Evolutionary conservation across 306 rosid genomes (phyloP), one percentile per base, ranked within the genome.

Genomic region (Alnus glutinosa): DNA sequence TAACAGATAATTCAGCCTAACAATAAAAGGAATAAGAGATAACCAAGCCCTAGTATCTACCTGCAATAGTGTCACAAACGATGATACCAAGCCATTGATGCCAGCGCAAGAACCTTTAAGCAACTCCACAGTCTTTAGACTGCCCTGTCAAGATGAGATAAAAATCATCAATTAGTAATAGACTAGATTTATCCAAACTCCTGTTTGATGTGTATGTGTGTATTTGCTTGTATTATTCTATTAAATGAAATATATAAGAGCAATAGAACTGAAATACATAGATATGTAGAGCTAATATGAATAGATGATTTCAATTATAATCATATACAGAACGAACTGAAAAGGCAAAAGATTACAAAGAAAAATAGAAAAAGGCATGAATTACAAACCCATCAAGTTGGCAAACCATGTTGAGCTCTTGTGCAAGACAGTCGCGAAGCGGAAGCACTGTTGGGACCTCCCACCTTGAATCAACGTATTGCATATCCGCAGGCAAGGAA

Each of bases 381-480:
- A 81, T 44, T 82, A 92, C 97, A 89, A 82, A 92, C 98, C 97
- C 89, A 59, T 94, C 97, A 82, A 92, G 89, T 55, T n/a, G 75
- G 81, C 97, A 94, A 85, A 91, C 84, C 87, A 86, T 85, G 88
- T 80, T 89, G 76, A 94, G 92, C 87, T 94, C 97, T 80, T 88
- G 91, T 49, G 88, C 83, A 78, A 87, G 88, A 87, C 98, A 90
- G 74, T 94, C 98, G 62, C 95, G 95, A 73, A 94, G 95, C 15
- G 98, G 98, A 78, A 89, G 97, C 81, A 89, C 88, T 73, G 91
- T 83, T 28, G 98, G 97, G 79, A 89, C 75, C 77, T 89, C 91
- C 97, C 92, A 86, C 82, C 97, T 90, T 52, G 97, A 88, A 80
- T 94, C 98, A 55, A 91, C 94, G 87, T 94, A 92, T 81, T 92